Conservation (phyloP, 148 eudicot species). For the Cornus kousa region DNA sequence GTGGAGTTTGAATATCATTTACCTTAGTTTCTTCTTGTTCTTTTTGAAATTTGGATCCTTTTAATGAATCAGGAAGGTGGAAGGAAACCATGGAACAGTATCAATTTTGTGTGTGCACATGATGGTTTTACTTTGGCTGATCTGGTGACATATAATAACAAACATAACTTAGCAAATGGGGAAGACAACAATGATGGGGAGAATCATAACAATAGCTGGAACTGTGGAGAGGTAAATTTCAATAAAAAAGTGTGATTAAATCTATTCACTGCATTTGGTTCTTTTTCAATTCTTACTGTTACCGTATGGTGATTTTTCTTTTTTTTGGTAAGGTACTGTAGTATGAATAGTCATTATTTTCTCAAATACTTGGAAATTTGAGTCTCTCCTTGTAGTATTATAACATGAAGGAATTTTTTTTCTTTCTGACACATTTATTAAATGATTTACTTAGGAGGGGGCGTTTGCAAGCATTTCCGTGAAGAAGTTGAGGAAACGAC, state of each 20-base stretch:
- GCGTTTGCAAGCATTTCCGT: slow-evolving; percentile 71
- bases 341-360: background rate
- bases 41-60: too few species aligned
- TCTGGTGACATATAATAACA: slow-evolving; percentile 81
- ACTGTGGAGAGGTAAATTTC: slow-evolving; percentile 81
- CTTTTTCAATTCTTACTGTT: background rate
- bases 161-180: slow-evolving; percentile 92
- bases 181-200: slow-evolving; percentile 99
- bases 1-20: too few species aligned
- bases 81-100: slow-evolving; percentile 97
- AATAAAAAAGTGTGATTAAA: background rate
- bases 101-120: slow-evolving; percentile 90
- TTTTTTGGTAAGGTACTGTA: too few species aligned
- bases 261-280: background rate
- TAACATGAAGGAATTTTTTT: too few species aligned
- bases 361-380: background rate
- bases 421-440: slow-evolving; percentile 12
- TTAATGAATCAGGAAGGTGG: slow-evolving; percentile 67
- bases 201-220: slow-evolving; percentile 96
- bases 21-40: too few species aligned
- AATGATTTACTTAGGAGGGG: slow-evolving; percentile 64
- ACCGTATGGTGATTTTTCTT: too few species aligned
- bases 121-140: slow-evolving; percentile 98
- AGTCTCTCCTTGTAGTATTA: background rate
- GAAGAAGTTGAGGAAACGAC: slow-evolving; percentile 80